phyloP scores from a whole-genome alignment of 75 land plant genomes.

The Adiantum capillusveneris region DNA sequence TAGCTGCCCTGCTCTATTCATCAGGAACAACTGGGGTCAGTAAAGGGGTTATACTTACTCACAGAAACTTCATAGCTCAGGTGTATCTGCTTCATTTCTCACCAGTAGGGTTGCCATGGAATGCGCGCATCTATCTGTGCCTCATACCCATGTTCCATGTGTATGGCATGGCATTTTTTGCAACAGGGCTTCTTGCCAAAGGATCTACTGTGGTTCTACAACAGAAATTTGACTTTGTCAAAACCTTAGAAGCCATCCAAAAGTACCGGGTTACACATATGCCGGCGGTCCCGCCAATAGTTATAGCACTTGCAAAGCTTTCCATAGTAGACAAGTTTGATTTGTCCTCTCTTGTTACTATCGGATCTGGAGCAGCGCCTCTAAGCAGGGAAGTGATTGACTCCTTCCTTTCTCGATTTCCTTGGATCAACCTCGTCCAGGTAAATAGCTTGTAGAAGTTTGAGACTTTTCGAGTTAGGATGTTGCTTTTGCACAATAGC shows the following conservation, averaged over 20 bases:
- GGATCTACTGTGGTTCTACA: conserved; percentile 51
- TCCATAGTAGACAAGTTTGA: conserved; percentile 47
- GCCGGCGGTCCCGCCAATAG: conserved; percentile 65
- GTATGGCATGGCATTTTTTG: conserved; percentile 47
- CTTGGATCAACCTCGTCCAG: conserved; percentile 41
- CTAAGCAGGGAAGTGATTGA: conserved; percentile 68
- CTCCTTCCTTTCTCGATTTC: conserved; percentile 38
- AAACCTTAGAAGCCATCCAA: conserved; percentile 38
- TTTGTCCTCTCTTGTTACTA: conserved; percentile 37
- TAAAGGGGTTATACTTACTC: conserved; percentile 59
- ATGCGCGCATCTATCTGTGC: conserved; percentile 30
- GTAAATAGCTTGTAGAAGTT: too few species aligned
- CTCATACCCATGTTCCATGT: conserved; percentile 81
- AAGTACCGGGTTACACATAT: conserved; percentile 49
- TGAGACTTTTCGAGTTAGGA: too few species aligned
- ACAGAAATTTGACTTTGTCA: conserved; percentile 46
- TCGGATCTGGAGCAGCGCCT: conserved; percentile 77
- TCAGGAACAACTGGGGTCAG: conserved; percentile 69
- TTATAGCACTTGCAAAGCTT: conserved; percentile 53
- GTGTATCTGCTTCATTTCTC: conserved; percentile 22
- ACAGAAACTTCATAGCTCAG: conserved; percentile 51
- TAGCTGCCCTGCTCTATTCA: conserved; percentile 58
- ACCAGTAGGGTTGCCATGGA: conserved; percentile 25
- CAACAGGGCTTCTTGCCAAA: conserved; percentile 36
- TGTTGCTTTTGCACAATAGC: too few species aligned